Evolutionary conservation across 192 early-diverging fungal species (phyloP).

Genomic region (Glomus cerebriforme): DNA sequence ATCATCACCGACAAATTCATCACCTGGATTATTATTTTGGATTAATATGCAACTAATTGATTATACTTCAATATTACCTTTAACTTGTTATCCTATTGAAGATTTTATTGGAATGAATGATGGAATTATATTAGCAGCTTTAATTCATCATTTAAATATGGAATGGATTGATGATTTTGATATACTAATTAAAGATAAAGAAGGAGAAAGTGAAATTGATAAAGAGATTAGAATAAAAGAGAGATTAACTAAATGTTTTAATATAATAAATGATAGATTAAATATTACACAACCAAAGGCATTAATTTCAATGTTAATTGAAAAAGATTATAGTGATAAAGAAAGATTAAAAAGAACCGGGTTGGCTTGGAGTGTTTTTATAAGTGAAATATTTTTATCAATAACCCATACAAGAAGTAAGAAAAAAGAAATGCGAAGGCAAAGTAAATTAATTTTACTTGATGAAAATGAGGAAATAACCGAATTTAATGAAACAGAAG

Average conservation of each 20-base stretch:
- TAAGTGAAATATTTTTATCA: slow-evolving; percentile 24
- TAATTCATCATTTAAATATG: slow-evolving; percentile 25
- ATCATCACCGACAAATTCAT: slow-evolving; percentile 8
- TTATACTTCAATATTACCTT: slow-evolving; percentile 6
- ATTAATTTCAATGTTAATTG: slow-evolving; percentile 13
- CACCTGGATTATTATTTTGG: slow-evolving; percentile 28
- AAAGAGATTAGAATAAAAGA: slow-evolving; percentile 7
- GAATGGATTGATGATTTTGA: slow-evolving; percentile 31
- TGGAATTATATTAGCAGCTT: slow-evolving; percentile 21
- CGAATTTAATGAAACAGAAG: not conserved
- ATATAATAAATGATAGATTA: slow-evolving; percentile 15
- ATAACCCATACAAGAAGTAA: not conserved
- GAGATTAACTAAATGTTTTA: slow-evolving; percentile 24
- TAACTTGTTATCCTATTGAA: slow-evolving; percentile 20
- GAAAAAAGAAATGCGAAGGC: not conserved
- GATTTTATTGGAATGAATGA: slow-evolving; percentile 26
- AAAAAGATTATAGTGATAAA: slow-evolving; percentile 9
- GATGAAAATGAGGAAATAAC: not conserved
- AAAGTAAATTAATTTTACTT: not conserved
- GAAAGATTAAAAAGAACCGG: not conserved
- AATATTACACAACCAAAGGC: not conserved
- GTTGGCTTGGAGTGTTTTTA: slow-evolving; percentile 21
- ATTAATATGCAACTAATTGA: slow-evolving; percentile 30
- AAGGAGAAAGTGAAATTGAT: not conserved
- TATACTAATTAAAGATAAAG: not conserved